Evolutionary conservation across 169 alveolate genomes (phyloP).

Genomic region (Amoebophrya sp.): DNA sequence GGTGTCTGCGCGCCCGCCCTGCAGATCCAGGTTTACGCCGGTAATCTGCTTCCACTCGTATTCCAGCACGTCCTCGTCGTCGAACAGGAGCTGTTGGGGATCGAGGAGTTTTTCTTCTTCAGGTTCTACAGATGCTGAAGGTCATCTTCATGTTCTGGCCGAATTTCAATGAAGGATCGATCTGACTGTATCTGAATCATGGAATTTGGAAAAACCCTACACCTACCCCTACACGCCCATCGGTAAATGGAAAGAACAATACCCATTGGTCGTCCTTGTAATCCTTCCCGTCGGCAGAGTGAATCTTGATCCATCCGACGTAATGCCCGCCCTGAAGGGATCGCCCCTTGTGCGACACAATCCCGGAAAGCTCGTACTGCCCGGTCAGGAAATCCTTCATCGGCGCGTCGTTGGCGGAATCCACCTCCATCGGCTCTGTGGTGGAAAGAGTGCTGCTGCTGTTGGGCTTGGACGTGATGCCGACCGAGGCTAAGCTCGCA

Average conservation of each 20-base stretch:
- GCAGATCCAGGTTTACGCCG: background rate
- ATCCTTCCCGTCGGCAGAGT: slow-evolving; percentile 2
- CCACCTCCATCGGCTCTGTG: too few relatives aligned
- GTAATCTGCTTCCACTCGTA: slow-evolving; percentile 8
- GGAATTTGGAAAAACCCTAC: too few relatives aligned
- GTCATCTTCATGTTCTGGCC: too few relatives aligned
- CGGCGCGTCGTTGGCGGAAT: too few relatives aligned
- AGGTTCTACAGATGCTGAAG: too few relatives aligned
- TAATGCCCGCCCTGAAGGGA: slow-evolving; percentile 13
- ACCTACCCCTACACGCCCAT: too few relatives aligned
- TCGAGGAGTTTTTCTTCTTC: too few relatives aligned
- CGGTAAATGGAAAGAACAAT: background rate
- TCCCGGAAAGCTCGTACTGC: background rate
- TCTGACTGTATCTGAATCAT: too few relatives aligned
- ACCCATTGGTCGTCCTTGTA: slow-evolving; percentile 20
- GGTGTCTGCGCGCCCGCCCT: slow-evolving; percentile 12
- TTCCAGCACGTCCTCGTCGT: slow-evolving; percentile 1
- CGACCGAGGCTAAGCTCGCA: too few relatives aligned
- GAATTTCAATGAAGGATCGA: too few relatives aligned
- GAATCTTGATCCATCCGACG: background rate
- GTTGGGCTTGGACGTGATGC: too few relatives aligned
- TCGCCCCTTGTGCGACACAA: slow-evolving; percentile 17
- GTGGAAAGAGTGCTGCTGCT: too few relatives aligned
- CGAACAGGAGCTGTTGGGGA: slow-evolving; percentile 2
- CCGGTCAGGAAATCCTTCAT: background rate